These are phyloP conservation scores for Suillus subluteus DNA, from an alignment of 768 basidiomycete species.

Conservation along the genomic window DNA sequence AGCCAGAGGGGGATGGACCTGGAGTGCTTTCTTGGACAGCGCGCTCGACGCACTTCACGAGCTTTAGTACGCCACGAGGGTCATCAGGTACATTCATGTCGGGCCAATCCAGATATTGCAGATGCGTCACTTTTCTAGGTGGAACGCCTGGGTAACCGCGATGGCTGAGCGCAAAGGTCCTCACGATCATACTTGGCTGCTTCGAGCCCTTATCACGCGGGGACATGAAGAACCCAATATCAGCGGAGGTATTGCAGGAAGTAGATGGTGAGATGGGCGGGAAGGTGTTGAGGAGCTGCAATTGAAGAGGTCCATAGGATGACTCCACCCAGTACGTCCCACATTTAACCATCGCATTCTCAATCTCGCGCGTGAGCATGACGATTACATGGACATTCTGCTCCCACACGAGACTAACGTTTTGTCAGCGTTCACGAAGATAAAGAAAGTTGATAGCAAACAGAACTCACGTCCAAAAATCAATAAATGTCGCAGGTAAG, in stretches of 20 bases:
- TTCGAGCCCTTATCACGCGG: conserved; percentile 22
- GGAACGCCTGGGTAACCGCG: conserved; percentile 58
- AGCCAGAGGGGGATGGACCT: conserved; percentile 28
- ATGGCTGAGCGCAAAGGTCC: conserved; percentile 73
- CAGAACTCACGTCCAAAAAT: conserved; percentile 89
- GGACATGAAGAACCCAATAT: conserved; percentile 45
- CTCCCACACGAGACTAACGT: conserved; percentile 81
- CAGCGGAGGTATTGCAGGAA: conserved; percentile 42
- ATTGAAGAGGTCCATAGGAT: conserved; percentile 69
- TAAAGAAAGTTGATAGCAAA: neutral
- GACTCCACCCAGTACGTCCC: conserved; percentile 84
- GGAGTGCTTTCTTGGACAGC: conserved; percentile 32
- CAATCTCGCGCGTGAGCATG: conserved; percentile 93
- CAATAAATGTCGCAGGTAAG: conserved; percentile 81
- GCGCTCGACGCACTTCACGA: conserved; percentile 71
- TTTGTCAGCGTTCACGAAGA: neutral
- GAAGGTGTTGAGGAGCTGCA: conserved; percentile 53
- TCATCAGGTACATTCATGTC: conserved; percentile 95
- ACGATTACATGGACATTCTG: conserved; percentile 94
- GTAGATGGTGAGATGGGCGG: conserved; percentile 36
- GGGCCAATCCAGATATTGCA: conserved; percentile 96
- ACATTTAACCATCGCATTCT: conserved; percentile 88
- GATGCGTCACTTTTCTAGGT: conserved; percentile 74
- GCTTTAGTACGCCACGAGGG: conserved; percentile 69
- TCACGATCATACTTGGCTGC: conserved; percentile 46